These are phyloP conservation scores for Sungouiella thailandica DNA, from an alignment of 805 yeast genomes.

Conservation along the genomic window DNA sequence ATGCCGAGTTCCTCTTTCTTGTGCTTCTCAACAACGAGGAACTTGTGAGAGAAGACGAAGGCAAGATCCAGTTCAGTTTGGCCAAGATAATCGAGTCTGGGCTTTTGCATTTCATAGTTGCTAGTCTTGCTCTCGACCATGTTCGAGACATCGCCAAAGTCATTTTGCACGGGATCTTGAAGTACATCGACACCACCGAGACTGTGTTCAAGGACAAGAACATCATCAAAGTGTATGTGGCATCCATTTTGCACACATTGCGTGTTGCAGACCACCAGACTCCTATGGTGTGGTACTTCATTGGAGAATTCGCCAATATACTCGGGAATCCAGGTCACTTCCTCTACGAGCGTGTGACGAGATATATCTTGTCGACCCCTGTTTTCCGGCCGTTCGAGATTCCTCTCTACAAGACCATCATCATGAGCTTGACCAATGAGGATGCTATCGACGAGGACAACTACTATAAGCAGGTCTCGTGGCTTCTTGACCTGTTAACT, in stretches of 20 bases:
- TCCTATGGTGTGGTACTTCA: conserved; percentile 40
- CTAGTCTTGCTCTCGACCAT: conserved; percentile 38
- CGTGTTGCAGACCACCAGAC: conserved; percentile 11
- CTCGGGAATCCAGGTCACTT: conserved; percentile 67
- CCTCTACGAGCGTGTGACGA: conserved; percentile 64
- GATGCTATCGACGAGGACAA: conserved; percentile 37
- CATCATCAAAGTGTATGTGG: conserved; percentile 49
- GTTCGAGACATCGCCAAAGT: conserved; percentile 33
- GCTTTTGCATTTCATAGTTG: conserved; percentile 47
- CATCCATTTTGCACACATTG: conserved; percentile 40
- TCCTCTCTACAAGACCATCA: conserved; percentile 42
- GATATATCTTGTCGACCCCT: conserved; percentile 61
- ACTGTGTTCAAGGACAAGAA: conserved; percentile 49
- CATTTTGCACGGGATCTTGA: conserved; percentile 42
- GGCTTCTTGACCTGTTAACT: conserved; percentile 56
- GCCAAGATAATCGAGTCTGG: conserved; percentile 53
- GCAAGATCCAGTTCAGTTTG: conserved; percentile 41
- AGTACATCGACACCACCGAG: conserved; percentile 32
- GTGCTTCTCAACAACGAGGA: conserved; percentile 62
- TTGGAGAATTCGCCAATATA: conserved; percentile 54
- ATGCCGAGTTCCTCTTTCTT: conserved; percentile 65
- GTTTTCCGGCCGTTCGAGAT: conserved; percentile 35
- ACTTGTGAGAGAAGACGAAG: conserved; percentile 34
- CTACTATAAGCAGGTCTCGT: conserved; percentile 54
- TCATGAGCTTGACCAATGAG: conserved; percentile 17